Base-by-base conservation (phyloP, 2,329 filamentous ascomycete genomes). In the Dactylellina cionopaga region DNA sequence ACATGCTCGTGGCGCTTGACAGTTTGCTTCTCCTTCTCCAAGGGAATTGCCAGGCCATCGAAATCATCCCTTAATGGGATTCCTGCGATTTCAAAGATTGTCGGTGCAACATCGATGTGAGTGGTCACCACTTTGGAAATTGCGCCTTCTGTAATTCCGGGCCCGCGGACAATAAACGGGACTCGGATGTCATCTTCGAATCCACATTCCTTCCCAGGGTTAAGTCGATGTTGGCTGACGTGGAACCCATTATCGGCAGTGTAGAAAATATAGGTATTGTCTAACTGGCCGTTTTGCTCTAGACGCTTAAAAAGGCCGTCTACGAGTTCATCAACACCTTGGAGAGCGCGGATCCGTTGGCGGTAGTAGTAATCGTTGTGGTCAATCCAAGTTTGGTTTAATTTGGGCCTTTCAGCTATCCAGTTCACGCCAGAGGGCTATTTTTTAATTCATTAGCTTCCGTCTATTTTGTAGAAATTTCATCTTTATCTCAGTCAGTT, bases 81-180 rank as follows among this genome's bases (percentile, higher is more conserved):
- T 0, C 83, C 81, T 0, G 80, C 82, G 1, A 80, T 76, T 6
- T 82, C 78, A 33, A 89, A 81, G 7, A 89, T 78, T 0, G 88
- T 90, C 0, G 88, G 87, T 0, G 85, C 86, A 1, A 90, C 79
- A 75, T 90, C 88, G 2, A 87, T 87, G 71, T 90, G 88, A 0
- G 86, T 85, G 0, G 86, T 88, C 1, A 87, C 84, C 3, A 82
- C 77, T 19, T 84, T 78, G 2, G 81, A 79, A 0, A 79, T 79
- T 5, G 80, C 74, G 1, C 83, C 83, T 9, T 78, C 75, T 0
- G 82, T 79, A 1, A 89, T 79, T 0, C 85, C 85, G 0, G 87
- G 87, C 0, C 87, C 87, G 7, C 87, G 82, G 15, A 89, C 82
- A 33, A 87, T 82, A 3, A 89, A 81, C 0, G 87, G 86, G 0